phyloP scores from a whole-genome alignment of 2,329 filamentous ascomycete species.

The Rutstroemia sp. region DNA sequence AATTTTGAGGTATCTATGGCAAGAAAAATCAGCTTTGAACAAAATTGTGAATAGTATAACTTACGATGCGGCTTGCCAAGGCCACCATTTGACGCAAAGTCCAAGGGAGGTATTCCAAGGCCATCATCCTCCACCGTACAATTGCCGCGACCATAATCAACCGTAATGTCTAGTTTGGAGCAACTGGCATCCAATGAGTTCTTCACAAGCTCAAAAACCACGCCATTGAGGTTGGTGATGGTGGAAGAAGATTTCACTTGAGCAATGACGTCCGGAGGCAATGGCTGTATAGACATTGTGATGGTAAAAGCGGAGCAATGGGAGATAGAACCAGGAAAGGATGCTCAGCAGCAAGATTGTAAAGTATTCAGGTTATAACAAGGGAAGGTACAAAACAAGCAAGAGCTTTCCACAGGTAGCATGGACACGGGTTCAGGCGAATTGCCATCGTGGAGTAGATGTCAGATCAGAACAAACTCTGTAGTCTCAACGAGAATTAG shows the following conservation, averaged over 20 bases:
- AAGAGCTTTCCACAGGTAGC: slow-evolving; percentile 4
- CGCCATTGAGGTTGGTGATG: slow-evolving; percentile 67
- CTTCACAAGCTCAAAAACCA: slow-evolving; percentile 64
- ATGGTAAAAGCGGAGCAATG: background rate
- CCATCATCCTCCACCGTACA: slow-evolving; percentile 85
- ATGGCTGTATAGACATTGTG: slow-evolving; percentile 52
- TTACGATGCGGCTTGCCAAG: slow-evolving; percentile 67
- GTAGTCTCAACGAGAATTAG: background rate
- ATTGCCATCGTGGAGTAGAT: background rate
- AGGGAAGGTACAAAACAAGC: background rate
- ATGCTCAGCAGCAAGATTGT: too few relatives aligned
- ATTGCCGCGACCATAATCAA: slow-evolving; percentile 69
- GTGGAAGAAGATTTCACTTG: slow-evolving; percentile 81
- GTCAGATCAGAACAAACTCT: background rate
- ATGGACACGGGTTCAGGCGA: background rate
- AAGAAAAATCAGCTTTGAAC: slow-evolving; percentile 11
- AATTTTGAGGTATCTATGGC: slow-evolving; percentile 71
- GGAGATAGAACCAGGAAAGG: background rate
- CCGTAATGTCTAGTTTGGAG: slow-evolving; percentile 56
- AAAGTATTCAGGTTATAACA: background rate
- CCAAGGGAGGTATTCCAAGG: slow-evolving; percentile 61
- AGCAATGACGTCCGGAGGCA: slow-evolving; percentile 64
- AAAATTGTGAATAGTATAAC: slow-evolving; percentile 24
- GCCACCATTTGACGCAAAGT: slow-evolving; percentile 65
- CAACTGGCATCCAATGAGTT: slow-evolving; percentile 82